A percentile compares a stretch with the other conserved stretches of the same genome.
Conservation (phyloP, 768 basidiomycete species). For the Leucocoprinus leucothites region DNA sequence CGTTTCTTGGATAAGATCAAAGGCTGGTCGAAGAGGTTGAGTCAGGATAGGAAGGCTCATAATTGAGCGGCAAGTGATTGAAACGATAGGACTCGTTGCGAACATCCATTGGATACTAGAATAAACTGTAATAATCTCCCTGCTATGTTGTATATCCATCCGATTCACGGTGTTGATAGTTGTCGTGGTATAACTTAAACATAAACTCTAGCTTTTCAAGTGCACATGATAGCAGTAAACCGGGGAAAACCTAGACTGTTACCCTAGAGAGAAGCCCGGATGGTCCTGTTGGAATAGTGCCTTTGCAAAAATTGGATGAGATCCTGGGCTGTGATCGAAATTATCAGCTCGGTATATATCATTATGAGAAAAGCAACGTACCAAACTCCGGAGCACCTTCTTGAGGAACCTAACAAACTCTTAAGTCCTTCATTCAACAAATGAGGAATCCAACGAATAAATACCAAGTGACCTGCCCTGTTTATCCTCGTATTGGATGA, state of each 20-base stretch:
- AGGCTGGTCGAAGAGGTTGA: conserved; percentile 7
- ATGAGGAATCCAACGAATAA: conserved; percentile 10
- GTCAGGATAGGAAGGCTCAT: conserved; percentile 3
- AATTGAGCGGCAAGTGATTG: background rate
- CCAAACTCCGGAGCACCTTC: conserved; percentile 32
- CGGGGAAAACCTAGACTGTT: background rate
- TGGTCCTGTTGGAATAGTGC: background rate
- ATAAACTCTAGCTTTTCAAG: too few relatives aligned
- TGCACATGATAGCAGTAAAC: background rate
- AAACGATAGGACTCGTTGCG: too few relatives aligned
- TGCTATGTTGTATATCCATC: too few relatives aligned
- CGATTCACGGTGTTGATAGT: too few relatives aligned
- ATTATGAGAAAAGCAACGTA: conserved; percentile 1
- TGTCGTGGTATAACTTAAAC: too few relatives aligned
- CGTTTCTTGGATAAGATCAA: conserved; percentile 3
- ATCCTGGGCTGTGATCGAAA: background rate
- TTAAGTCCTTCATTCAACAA: background rate
- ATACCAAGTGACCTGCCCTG: conserved; percentile 42
- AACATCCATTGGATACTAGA: too few relatives aligned
- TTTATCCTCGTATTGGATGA: conserved; percentile 36
- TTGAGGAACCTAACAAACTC: conserved; percentile 32
- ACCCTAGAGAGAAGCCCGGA: background rate
- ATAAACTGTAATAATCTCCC: too few relatives aligned
- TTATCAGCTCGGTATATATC: background rate
- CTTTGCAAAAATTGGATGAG: background rate